Percentiles rank a stretch among this genome's conserved stretches.
Evolutionary conservation across 2,329 filamentous ascomycete species (phyloP).

Genomic region (Orbilia quercus): DNA sequence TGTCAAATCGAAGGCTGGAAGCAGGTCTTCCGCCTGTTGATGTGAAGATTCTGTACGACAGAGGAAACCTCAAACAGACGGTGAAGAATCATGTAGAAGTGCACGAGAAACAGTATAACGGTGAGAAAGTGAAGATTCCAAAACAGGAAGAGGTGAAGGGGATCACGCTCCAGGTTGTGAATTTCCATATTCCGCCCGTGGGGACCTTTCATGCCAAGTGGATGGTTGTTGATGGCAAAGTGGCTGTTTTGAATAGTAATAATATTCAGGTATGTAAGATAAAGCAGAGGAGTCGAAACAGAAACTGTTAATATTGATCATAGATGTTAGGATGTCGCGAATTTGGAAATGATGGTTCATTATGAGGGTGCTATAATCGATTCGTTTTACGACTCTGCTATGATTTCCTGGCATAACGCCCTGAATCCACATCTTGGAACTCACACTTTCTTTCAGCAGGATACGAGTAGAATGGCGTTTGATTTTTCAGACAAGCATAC

Average conservation of each 20-base stretch:
- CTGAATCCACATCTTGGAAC: constrained; percentile 72
- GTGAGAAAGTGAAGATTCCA: constrained; percentile 72
- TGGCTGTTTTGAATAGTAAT: constrained; percentile 79
- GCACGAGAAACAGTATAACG: constrained; percentile 70
- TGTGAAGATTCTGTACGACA: constrained; percentile 80
- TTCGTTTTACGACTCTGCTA: constrained; percentile 77
- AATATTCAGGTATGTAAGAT: constrained; percentile 70
- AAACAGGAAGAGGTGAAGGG: constrained; percentile 74
- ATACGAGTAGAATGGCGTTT: constrained; percentile 19
- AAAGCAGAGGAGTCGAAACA: not conserved
- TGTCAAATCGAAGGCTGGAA: constrained; percentile 68
- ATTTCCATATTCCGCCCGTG: constrained; percentile 75
- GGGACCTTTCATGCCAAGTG: constrained; percentile 84
- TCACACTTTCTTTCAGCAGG: constrained; percentile 61
- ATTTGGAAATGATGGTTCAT: constrained; percentile 82
- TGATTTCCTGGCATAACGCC: constrained; percentile 76
- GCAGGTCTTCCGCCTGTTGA: constrained; percentile 72
- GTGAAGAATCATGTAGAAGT: constrained; percentile 75
- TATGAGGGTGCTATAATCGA: constrained; percentile 81
- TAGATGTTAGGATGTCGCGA: constrained; percentile 74
- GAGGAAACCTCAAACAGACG: constrained; percentile 73
- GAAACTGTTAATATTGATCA: constrained; percentile 58
- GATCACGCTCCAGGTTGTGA: constrained; percentile 77
- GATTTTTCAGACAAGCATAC: constrained; percentile 39
- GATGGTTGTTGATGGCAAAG: constrained; percentile 77